phyloP scores from a whole-genome alignment of 139 green algal genomes.

The Closterium sp. region DNA sequence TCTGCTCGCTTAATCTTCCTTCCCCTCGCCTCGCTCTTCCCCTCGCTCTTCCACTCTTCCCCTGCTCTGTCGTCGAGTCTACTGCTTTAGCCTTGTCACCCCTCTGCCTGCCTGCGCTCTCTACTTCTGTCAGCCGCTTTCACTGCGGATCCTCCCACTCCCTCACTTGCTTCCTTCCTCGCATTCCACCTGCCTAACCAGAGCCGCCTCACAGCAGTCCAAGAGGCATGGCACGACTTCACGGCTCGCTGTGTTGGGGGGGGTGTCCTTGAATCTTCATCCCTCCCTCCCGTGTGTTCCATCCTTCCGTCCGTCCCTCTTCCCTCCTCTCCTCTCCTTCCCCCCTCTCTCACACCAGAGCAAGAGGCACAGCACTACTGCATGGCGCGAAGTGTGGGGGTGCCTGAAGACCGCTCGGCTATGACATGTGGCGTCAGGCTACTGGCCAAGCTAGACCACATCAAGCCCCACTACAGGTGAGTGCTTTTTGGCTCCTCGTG shows the following conservation, averaged over 20 bases:
- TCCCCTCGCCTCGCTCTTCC: background rate
- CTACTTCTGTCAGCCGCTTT: no score
- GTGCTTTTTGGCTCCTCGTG: no score
- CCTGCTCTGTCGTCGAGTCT: no score
- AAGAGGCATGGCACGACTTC: no score
- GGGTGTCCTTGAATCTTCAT: background rate
- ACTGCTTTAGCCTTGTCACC: no score
- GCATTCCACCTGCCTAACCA: no score
- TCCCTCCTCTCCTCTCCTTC: background rate
- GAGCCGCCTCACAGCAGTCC: no score
- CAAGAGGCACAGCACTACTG: conserved; percentile 15
- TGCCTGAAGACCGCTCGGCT: background rate
- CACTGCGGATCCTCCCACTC: no score
- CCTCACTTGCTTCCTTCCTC: background rate
- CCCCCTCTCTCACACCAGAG: background rate
- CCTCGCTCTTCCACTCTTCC: no score
- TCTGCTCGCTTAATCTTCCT: background rate
- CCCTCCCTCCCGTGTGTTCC: background rate
- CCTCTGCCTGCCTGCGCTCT: no score
- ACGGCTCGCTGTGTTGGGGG: no score
- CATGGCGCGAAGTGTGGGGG: conserved; percentile 7
- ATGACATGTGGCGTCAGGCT: conserved; percentile 6
- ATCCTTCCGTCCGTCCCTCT: background rate
- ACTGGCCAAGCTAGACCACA: background rate
- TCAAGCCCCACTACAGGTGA: conserved; percentile 25